These are phyloP conservation scores for Platismatia glauca DNA, from an alignment of 495 filamentous ascomycete genomes.

Conservation along the genomic window DNA sequence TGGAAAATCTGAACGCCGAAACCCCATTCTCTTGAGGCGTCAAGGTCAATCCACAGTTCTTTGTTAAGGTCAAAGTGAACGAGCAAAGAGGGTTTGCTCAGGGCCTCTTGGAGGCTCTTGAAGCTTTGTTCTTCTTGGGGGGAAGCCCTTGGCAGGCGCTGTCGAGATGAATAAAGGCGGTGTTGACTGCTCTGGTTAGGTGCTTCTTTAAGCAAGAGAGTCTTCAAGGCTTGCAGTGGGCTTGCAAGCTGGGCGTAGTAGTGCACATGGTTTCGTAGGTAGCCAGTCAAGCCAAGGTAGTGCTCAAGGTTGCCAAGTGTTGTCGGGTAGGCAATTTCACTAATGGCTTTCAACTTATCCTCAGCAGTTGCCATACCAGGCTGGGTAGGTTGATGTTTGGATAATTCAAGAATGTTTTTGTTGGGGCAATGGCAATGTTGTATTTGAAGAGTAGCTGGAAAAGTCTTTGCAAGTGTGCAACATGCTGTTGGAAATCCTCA, in stretches of 20 bases:
- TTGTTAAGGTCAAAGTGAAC: not conserved
- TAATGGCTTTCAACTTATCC: not conserved
- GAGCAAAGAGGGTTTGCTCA: not conserved
- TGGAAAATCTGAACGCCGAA: not conserved
- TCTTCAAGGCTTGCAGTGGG: conserved; percentile 12
- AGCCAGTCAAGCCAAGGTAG: conserved; percentile 18
- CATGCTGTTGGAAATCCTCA: not conserved
- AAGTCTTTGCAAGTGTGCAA: not conserved
- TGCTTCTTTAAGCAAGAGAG: not conserved
- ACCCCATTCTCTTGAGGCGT: conserved; percentile 7
- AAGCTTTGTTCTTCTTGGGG: not conserved
- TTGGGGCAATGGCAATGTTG: not conserved
- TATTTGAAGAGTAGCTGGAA: not conserved
- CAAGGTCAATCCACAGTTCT: conserved; percentile 4
- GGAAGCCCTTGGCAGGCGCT: not conserved
- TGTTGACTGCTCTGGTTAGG: not conserved
- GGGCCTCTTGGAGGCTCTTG: not conserved
- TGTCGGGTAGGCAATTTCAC: not conserved
- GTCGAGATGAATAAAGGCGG: not conserved
- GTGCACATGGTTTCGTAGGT: conserved; percentile 2
- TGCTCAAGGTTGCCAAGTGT: conserved; percentile 6
- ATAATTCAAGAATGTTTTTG: not conserved
- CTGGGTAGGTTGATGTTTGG: not conserved
- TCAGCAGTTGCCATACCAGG: not conserved
- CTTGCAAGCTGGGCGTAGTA: conserved; percentile 5